Percentiles rank a stretch among this genome's conserved stretches.
Conservation (phyloP, 805 yeast species). For the Lipomyces mesembrius region DNA sequence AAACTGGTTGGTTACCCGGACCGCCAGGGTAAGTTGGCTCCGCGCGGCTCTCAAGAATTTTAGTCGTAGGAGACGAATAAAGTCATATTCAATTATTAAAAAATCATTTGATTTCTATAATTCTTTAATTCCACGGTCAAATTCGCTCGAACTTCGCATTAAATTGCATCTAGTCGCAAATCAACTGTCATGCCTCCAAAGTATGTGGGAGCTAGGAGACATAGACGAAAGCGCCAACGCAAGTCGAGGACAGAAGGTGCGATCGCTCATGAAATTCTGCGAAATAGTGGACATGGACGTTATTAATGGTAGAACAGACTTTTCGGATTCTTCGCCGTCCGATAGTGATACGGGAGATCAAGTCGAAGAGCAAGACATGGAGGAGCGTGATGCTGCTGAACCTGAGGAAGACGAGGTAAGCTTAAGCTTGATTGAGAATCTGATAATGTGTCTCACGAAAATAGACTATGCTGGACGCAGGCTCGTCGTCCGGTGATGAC, state of each 20-base stretch:
- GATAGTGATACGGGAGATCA: slow-evolving; percentile 13
- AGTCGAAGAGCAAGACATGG: background rate
- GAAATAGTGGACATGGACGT: background rate
- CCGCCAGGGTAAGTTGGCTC: too few species aligned
- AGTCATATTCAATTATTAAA: background rate
- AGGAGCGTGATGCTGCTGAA: background rate
- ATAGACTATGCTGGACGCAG: background rate
- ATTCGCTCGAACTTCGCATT: background rate
- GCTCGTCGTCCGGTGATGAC: background rate
- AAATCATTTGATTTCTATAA: too few species aligned
- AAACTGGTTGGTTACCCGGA: too few species aligned
- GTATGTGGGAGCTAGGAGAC: slow-evolving; percentile 7
- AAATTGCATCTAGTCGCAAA: background rate
- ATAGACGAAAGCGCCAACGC: slow-evolving; percentile 30
- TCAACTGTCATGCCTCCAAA: slow-evolving; percentile 1
- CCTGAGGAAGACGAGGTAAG: slow-evolving; percentile 3
- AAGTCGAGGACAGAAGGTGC: slow-evolving; percentile 36
- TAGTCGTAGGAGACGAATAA: too few species aligned
- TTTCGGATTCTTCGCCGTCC: slow-evolving; percentile 24
- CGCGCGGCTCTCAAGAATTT: too few species aligned
- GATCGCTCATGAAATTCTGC: background rate
- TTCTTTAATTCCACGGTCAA: background rate
- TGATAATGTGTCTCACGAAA: background rate
- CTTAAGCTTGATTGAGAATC: background rate
- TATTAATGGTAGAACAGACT: slow-evolving; percentile 10